Percentiles rank a stretch among this genome's conserved stretches.
These are phyloP conservation scores for Petunia axillaris DNA, from an alignment of 257 asterid genomes.

Conservation along the genomic window DNA sequence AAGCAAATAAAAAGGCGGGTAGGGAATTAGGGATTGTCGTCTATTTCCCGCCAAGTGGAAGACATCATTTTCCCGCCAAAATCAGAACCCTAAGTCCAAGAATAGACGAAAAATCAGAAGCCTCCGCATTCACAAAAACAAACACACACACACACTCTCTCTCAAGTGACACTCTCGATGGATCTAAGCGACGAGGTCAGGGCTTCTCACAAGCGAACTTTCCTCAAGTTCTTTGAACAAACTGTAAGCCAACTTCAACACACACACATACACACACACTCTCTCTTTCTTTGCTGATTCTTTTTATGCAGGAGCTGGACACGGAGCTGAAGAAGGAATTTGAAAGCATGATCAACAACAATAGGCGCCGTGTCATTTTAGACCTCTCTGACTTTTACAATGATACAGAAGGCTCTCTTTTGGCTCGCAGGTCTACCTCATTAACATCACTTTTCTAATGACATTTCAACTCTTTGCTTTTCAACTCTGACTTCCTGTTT, in stretches of 20 bases:
- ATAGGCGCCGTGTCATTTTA: conserved; percentile 74
- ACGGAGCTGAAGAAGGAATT: conserved; percentile 61
- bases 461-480: neutral
- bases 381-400: conserved; percentile 84
- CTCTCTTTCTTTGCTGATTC: neutral
- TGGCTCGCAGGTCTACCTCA: conserved; percentile 75
- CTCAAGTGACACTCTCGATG: conserved; percentile 36
- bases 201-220: conserved; percentile 76
- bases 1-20: neutral
- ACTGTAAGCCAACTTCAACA: conserved; percentile 45
- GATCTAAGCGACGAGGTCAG: conserved; percentile 89
- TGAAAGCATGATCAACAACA: conserved; percentile 61
- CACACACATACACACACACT: too few species aligned
- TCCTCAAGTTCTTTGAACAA: conserved; percentile 88
- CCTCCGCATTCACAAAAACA: neutral
- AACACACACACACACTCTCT: conserved; percentile 15
- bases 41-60: conserved; percentile 56
- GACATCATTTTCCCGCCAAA: conserved; percentile 63
- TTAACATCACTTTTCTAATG: neutral
- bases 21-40: neutral
- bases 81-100: conserved; percentile 29
- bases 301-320: conserved; percentile 58
- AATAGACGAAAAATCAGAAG: neutral
- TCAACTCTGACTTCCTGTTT: conserved; percentile 10
- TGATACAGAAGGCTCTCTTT: conserved; percentile 72